Evolutionary conservation across 1,284 basidiomycete species (phyloP), one percentile per base, ranked within the genome.

Genomic region (Kalmanozyma brasiliensis): DNA sequence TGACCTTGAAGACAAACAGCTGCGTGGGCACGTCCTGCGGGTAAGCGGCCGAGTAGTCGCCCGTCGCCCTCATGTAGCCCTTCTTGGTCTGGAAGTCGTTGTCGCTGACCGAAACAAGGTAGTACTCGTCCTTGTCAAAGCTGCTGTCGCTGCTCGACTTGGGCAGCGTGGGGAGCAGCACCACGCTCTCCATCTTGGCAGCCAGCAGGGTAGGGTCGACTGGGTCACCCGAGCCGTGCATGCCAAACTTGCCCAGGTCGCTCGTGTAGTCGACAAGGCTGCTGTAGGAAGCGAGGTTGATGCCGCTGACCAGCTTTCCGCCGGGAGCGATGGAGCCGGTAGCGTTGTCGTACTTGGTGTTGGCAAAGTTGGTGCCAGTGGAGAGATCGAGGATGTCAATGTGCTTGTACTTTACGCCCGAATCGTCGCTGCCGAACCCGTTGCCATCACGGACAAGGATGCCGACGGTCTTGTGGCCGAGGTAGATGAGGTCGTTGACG

Each of bases 151-250:
- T 87, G 72, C 83, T 85, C 0, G 71, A 76, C 4, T 83, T 70
- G 65, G 89, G 88, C 2, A 84, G 77, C 19, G 84, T 85, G 0
- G 88, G 86, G 3, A 86, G 88, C 10, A 90, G 82, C 13, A 88
- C 87, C 46, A 89, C 83, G 8, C 86, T 87, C 76, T 90, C 89
- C 87, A 89, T 90, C 81, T 90, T 90, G 3, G 86, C 85, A 57
- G 86, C 86, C 52, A 90, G 85, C 24, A 89, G 83, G 0, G 86
- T 88, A 41, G 85, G 70, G 49, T 80, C 75, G 29, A 82, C 74
- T 14, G 64, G 75, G 26, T 73, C 68, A 33, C 63, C 76, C 22
- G 48, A 52, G 32, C 70, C 76, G 53, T 89, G 88, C 52, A 89
- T 82, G 4, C 88, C 88, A 64, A 90, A 90, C 34, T 87, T 83